Base-by-base conservation (phyloP, 495 filamentous ascomycete genomes). In the Umbilicaria muhlenbergii region DNA sequence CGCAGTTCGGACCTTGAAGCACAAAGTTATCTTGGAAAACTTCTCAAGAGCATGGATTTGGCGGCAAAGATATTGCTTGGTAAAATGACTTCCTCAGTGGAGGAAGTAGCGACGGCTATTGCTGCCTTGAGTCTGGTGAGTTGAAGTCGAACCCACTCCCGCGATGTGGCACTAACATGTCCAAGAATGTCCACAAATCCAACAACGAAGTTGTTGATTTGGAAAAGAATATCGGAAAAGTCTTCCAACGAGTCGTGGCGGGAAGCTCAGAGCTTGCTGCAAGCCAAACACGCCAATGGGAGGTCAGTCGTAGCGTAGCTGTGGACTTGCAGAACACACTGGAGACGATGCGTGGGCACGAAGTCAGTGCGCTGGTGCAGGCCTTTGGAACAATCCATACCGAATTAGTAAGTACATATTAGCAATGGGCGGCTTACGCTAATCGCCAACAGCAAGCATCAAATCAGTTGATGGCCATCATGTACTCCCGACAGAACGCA, bases 181-280 rank as follows among this genome's bases (percentile, higher is more conserved):
- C 1, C 8, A 43, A 71, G 68, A 49, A 57, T 32, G 49, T 71
- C 24, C 57, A 41, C 35, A 61, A 56, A 38, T 53, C 58, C 5
- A 56, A 59, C 12, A 37, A 19, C n/a, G 54, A 61, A 38, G 55
- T 58, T 3, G 38, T 38, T 13, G 32, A 52, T 7, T 48, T 71
- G n/a, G 59, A 58, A 24, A 36, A 51, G 1, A 48, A 50, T 28
- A 38, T 74, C 5, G 43, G 45, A 13, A 47, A 42, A 8, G 43
- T 61, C 15, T 55, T 71, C 34, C 47, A 66, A 33, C 63, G 69
- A 34, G 42, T 60, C 1, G 33, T 61, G 12, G 37, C 45, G 4
- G 51, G 59, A 36, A 57, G 44, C 38, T 42, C 60, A 10, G 53
- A 68, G 40, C 43, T 60, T 12, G 39, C 52, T n/a, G 34, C 45